Percentiles rank a stretch among this genome's conserved stretches.
Evolutionary conservation across 2,329 filamentous ascomycete species (phyloP).

Genomic region (Cordyceps farinosa): DNA sequence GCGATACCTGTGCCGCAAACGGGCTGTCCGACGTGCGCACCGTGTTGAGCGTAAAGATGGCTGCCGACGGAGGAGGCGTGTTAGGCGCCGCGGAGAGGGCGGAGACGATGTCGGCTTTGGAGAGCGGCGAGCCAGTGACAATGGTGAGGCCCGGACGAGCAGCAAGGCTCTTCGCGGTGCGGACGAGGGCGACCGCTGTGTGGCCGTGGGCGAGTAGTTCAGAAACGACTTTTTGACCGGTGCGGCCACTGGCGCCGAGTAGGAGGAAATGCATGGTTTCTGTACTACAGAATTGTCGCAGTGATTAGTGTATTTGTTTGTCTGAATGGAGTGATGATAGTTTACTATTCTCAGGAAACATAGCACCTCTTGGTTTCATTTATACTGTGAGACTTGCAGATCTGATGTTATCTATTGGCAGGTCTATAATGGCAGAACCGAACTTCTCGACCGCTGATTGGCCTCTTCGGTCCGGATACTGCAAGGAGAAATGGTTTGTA

Average conservation of each 20-base stretch:
- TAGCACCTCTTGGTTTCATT: not conserved
- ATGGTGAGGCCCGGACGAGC: conserved; percentile 29
- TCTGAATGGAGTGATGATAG: not conserved
- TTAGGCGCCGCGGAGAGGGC: conserved; percentile 24
- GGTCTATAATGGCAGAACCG: not conserved
- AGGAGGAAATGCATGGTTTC: conserved; percentile 38
- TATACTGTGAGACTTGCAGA: not conserved
- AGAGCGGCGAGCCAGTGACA: conserved; percentile 34
- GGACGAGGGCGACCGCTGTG: conserved; percentile 37
- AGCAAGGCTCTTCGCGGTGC: conserved; percentile 24
- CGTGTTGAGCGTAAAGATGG: conserved; percentile 39
- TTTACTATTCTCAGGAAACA: not conserved
- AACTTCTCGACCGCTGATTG: not conserved
- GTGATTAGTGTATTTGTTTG: not conserved
- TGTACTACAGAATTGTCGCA: too few relatives aligned
- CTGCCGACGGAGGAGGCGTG: conserved; percentile 26
- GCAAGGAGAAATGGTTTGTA: conserved; percentile 10
- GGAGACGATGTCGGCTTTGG: conserved; percentile 31
- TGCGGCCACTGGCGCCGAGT: conserved; percentile 42
- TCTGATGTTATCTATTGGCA: not conserved
- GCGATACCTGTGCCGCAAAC: conserved; percentile 36
- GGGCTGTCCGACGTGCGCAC: conserved; percentile 39
- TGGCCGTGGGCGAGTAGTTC: conserved; percentile 37
- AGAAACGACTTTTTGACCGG: conserved; percentile 39
- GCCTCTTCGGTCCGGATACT: not conserved